These are phyloP conservation scores for Acephala macrosclerotiorum DNA, from an alignment of 2,329 filamentous ascomycete species.

Conservation along the genomic window DNA sequence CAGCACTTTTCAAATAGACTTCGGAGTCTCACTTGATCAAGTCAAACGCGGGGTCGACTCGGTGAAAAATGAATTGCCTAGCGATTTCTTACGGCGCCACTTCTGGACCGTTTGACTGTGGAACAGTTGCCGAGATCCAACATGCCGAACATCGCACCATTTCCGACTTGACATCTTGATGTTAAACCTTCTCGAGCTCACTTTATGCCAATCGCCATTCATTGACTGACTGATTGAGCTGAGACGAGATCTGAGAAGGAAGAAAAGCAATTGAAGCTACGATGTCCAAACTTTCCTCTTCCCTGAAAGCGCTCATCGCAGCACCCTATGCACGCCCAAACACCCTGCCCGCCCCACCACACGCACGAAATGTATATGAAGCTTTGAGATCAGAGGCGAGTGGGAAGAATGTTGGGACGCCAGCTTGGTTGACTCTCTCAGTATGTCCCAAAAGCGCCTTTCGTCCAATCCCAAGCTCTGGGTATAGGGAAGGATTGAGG, in stretches of 20 bases:
- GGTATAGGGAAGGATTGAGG: not conserved
- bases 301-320: constrained; percentile 78
- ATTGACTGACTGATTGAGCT: not conserved
- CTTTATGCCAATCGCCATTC: not conserved
- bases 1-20: constrained; percentile 1
- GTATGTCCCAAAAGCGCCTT: constrained; percentile 48
- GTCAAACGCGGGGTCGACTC: not conserved
- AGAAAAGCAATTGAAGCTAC: constrained; percentile 16
- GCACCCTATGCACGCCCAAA: constrained; percentile 71
- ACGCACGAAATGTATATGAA: constrained; percentile 70
- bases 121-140: not conserved
- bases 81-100: not conserved
- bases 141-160: not conserved
- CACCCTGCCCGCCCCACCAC: constrained; percentile 67
- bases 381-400: constrained; percentile 69
- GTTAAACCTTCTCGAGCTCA: not conserved
- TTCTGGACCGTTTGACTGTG: not conserved
- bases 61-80: not conserved
- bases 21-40: too few species aligned
- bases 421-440: constrained; percentile 72
- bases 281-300: constrained; percentile 77
- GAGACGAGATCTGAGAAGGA: not conserved
- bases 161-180: not conserved
- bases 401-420: constrained; percentile 65
- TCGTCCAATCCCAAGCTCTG: not conserved